Percentiles rank a stretch among this genome's conserved stretches.
phyloP scores from a whole-genome alignment of 2,329 filamentous ascomycete genomes.

The Pseudodiploospora longispora region DNA sequence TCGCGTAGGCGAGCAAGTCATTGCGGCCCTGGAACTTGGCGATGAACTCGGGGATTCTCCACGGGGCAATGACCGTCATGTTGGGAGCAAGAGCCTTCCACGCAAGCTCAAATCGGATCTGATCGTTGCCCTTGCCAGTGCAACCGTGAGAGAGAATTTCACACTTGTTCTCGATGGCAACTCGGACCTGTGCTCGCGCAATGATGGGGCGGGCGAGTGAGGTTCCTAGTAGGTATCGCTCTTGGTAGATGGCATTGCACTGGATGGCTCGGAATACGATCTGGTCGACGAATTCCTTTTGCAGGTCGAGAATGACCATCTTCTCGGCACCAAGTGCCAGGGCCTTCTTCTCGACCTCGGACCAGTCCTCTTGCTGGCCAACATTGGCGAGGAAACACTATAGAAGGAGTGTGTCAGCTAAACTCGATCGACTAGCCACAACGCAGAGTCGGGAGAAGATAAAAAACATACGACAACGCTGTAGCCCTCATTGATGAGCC shows the following conservation, averaged over 20 bases:
- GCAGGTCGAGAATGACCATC: slow-evolving; percentile 53
- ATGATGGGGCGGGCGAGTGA: slow-evolving; percentile 59
- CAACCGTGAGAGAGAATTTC: slow-evolving; percentile 19
- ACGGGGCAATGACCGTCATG: slow-evolving; percentile 64
- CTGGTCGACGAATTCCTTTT: slow-evolving; percentile 65
- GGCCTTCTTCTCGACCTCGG: slow-evolving; percentile 62
- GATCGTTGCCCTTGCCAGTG: slow-evolving; percentile 2
- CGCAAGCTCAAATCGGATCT: slow-evolving; percentile 25
- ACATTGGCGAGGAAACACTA: slow-evolving; percentile 50
- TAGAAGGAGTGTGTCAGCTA: too few species aligned
- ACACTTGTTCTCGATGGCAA: slow-evolving; percentile 30
- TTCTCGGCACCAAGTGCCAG: slow-evolving; percentile 21
- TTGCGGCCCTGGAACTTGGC: slow-evolving; percentile 60
- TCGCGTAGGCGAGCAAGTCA: slow-evolving; percentile 66
- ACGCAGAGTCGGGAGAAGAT: neutral
- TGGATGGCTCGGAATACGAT: slow-evolving; percentile 58
- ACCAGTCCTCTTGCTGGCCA: slow-evolving; percentile 64
- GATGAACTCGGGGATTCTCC: slow-evolving; percentile 62
- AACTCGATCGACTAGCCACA: too few species aligned
- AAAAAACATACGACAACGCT: slow-evolving; percentile 9
- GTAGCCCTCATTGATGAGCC: slow-evolving; percentile 23
- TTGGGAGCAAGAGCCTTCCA: slow-evolving; percentile 41
- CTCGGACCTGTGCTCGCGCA: slow-evolving; percentile 40
- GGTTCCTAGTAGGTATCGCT: slow-evolving; percentile 40
- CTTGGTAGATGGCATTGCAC: slow-evolving; percentile 52